phyloP scores from a whole-genome alignment of 2,329 filamentous ascomycete genomes.

The Chaetoscypha palmicola region DNA sequence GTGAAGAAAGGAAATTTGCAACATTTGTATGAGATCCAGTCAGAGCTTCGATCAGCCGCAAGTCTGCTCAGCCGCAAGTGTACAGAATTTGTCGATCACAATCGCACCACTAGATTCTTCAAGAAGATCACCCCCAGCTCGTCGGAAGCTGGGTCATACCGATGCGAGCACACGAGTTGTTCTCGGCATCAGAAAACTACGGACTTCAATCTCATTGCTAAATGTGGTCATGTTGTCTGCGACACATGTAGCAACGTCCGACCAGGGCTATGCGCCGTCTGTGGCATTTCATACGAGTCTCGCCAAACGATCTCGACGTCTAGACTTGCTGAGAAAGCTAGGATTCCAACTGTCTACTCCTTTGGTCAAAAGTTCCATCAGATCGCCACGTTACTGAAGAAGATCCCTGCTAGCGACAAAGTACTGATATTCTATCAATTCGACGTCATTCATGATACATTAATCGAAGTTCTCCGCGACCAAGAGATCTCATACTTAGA shows the following conservation, averaged over 20 bases:
- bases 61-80: not conserved
- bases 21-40: not conserved
- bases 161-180: too few relatives aligned
- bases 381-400: constrained; percentile 38
- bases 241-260: too few relatives aligned
- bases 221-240: constrained; percentile 48
- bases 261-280: not conserved
- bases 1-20: not conserved
- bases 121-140: not conserved
- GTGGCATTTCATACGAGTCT: not conserved
- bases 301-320: not conserved
- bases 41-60: not conserved
- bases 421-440: constrained; percentile 51
- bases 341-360: constrained; percentile 7
- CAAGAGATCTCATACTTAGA: constrained; percentile 31
- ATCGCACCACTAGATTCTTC: not conserved
- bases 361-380: constrained; percentile 43
- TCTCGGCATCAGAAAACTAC: too few relatives aligned
- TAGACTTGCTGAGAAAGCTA: not conserved
- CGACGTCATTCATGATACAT: constrained; percentile 36
- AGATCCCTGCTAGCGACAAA: constrained; percentile 38
- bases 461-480: constrained; percentile 30
- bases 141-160: too few relatives aligned
- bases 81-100: not conserved
- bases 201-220: too few relatives aligned